A percentile compares a stretch with the other conserved stretches of the same genome.
Evolutionary conservation across 163 green algal genomes (phyloP).

Genomic region (Picocystis sp.): DNA sequence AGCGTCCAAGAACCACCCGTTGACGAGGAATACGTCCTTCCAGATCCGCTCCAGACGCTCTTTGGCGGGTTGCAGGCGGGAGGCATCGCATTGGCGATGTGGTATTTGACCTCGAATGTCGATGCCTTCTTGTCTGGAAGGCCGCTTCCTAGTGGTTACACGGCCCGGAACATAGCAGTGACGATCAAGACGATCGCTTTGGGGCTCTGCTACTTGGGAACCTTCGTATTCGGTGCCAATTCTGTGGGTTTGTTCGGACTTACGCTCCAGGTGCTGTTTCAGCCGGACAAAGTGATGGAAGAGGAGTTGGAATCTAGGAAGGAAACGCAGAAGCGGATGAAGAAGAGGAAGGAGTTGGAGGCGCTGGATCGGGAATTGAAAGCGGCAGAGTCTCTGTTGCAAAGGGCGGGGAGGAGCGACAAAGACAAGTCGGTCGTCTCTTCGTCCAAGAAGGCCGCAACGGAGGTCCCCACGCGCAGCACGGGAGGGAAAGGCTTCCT

Average conservation of each 20-base stretch:
- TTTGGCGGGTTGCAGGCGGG: slow-evolving; percentile 48
- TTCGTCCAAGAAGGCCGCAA: no score
- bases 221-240: slow-evolving; percentile 81
- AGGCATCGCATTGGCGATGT: slow-evolving; percentile 40
- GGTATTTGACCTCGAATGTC: slow-evolving; percentile 38
- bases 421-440: no score
- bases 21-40: background rate
- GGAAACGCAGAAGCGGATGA: no score
- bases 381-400: no score
- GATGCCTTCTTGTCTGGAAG: slow-evolving; percentile 29
- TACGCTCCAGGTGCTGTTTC: slow-evolving; percentile 14
- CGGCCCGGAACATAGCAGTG: slow-evolving; percentile 57
- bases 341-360: no score
- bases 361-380: no score
- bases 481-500: no score
- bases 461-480: no score
- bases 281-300: slow-evolving; percentile 15
- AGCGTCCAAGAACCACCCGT: background rate
- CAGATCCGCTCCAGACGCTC: slow-evolving; percentile 10
- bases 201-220: slow-evolving; percentile 68
- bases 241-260: slow-evolving; percentile 45
- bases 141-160: slow-evolving; percentile 36
- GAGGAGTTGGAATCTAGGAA: background rate
- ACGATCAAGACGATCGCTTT: slow-evolving; percentile 67
- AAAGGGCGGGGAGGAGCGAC: no score